Base-by-base conservation (phyloP, 2,329 filamentous ascomycete genomes). In the Hypoxylon sp. region DNA sequence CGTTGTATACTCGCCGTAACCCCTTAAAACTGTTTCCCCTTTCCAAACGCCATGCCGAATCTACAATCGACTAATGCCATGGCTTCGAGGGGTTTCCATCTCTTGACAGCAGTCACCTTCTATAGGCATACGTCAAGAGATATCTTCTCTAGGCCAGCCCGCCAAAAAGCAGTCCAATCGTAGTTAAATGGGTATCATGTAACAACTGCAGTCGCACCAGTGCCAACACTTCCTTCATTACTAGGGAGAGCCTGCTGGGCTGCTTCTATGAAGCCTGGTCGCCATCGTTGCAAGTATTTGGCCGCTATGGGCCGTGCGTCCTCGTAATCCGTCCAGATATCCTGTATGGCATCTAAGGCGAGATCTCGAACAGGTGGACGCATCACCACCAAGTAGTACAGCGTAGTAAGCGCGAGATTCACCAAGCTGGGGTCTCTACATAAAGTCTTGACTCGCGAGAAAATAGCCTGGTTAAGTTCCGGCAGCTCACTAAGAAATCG, bases 401-500 rank as follows among this genome's bases (percentile, higher is more conserved):
- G 79, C 75, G 88, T 91, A 15, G 87, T 90, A 67, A 92, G 79
- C 8, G 89, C 88, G 50, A 92, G 80, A 66, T 85, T 86, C 21
- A 90, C 87, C 70, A 91, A 86, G 51, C 87, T 87, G 5, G 90
- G 90, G 76, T 92, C 89, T 51, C 87, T 84, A 74, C 90, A 92
- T 73, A 92, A 83, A 35, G 82, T 81, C 79, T 89, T 90, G 37
- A 98, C 89, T 54, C 92, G 88, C 51, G 90, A 85, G 1, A 98
- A 85, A 68, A 98, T 89, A 10, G 87, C 85, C 35, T 83, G 80
- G 67, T 90, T 93, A 35, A 99, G 84, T 46, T 92, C 90, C 0
- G 96, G 96, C 35, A 99, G 90, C 79, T 99, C 96, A 54, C 93
- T 94, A 48, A 99, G 82, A 77, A 98, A 97, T 37, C 96, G 89